Evolutionary conservation across 495 filamentous ascomycete genomes (phyloP).

Genomic region (Acidomyces sp.): DNA sequence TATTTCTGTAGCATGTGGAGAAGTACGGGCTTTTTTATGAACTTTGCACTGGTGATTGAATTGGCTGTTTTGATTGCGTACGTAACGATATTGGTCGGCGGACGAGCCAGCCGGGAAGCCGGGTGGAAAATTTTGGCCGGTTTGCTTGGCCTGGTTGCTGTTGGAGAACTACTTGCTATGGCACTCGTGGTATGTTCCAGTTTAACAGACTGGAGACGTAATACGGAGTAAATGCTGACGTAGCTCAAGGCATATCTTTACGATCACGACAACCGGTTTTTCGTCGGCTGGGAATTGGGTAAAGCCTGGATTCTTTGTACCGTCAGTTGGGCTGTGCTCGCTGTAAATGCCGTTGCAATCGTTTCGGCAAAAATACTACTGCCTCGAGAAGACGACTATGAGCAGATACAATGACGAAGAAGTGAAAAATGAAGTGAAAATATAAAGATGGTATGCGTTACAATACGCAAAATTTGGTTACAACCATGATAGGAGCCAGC

Average conservation of each 20-base stretch:
- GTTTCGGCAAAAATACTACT: constrained; percentile 50
- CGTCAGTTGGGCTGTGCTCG: constrained; percentile 52
- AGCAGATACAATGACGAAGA: too few species aligned
- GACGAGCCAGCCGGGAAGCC: constrained; percentile 56
- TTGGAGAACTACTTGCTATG: constrained; percentile 56
- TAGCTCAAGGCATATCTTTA: constrained; percentile 57
- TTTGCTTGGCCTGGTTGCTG: constrained; percentile 47
- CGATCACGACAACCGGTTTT: constrained; percentile 75
- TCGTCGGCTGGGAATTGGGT: constrained; percentile 71
- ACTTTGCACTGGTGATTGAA: constrained; percentile 63
- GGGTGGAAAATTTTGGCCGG: constrained; percentile 65
- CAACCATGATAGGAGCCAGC: too few species aligned
- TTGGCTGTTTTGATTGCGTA: constrained; percentile 62
- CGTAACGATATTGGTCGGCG: constrained; percentile 59
- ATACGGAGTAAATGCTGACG: neutral
- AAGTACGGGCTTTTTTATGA: constrained; percentile 73
- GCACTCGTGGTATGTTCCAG: constrained; percentile 57
- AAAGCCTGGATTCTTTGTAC: constrained; percentile 66
- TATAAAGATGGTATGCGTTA: too few species aligned
- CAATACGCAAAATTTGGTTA: too few species aligned
- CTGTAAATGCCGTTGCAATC: constrained; percentile 49
- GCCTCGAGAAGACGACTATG: constrained; percentile 75
- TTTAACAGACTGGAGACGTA: constrained; percentile 2
- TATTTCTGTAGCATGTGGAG: constrained; percentile 91
- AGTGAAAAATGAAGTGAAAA: too few species aligned